Base-by-base conservation (phyloP, 2,329 filamentous ascomycete genomes). In the Aspergillus arachidicola region DNA sequence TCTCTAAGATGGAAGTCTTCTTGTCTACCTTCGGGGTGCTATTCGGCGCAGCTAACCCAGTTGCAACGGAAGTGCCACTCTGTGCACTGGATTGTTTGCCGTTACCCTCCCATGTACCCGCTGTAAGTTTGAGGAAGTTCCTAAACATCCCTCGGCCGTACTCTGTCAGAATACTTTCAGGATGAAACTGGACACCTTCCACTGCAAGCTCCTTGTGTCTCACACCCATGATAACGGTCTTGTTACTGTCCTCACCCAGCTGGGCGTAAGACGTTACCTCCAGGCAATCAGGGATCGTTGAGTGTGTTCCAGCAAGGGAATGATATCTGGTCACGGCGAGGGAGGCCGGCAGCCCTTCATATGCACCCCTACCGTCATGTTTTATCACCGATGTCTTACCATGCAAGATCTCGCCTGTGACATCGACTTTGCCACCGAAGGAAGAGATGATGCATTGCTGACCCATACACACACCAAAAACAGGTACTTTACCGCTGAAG, bases 391-490 rank as follows among this genome's bases (percentile, higher is more conserved):
- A 98, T 7, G 95, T 99, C 83, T 99, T 99, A 71, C 95, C 95
- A 74, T 99, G 95, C 60, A 99, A 83, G 73, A 97, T 97, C 81
- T 99, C 95, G 30, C 95, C 95, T 11, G 95, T 96, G 63, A 93
- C 94, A 75, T 90, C 90, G 57, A 99, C 95, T 57, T 91, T 89
- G 64, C 95, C 95, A 55, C 95, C 95, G 73, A 96, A 98, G 36
- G 93, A 89, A 60, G 95, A 91, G 75, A 96, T 94, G 68, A 99
- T 98, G 79, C 95, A 99, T 83, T 99, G 95, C 89, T 97, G 90
- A 70, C 95, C 95, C 94, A 99, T 98, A 76, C 95, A 99, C 34
- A 99, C 95, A n/a, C 95, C 95, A 58, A 99, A 87, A 16, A 99
- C 88, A 12, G 95, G 95, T 56, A 99, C 92, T 80, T 97, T 98